Base-by-base conservation (phyloP, 192 early-diverging fungal genomes). In the Gaertneriomyces sp. region DNA sequence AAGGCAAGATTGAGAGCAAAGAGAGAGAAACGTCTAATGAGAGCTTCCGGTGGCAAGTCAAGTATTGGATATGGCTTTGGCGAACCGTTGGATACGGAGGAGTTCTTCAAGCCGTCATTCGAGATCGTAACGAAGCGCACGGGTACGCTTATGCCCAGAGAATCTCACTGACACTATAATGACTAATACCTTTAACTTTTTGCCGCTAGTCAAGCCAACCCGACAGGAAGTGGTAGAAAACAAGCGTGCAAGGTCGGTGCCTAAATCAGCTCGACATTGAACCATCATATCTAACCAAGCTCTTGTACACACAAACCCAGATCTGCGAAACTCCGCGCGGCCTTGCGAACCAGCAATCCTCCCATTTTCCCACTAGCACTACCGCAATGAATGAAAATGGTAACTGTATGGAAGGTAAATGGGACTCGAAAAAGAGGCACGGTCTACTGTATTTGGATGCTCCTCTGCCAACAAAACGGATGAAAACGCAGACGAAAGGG, bases 211-310 rank as follows among this genome's bases (percentile, higher is more conserved):
- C 45, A 72, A 61, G 44, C 78, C 87, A 5, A 65, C 68, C 1
- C 43, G 45, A 20, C 68, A 79, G 14, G 89, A 89, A 76, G 50
- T 84, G 0, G 69, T 64, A 38, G 52, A 11, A 6, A 91, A 91
- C 58, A 68, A 81, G n/a, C 68, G 86, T 41, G 75, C 86, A 57
- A 66, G 87, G 60, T 86, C 77, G 0, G 81, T 79, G 78, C 45
- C 17, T 8, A 14, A 14, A n/a, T 14, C 20, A 10, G n/a, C n/a
- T n/a, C n/a, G n/a, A n/a, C n/a, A n/a, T n/a, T n/a, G n/a, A n/a
- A 45, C 40, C 1, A 25, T 25, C n/a, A n/a, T 60, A 14, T n/a
- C 1, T 12, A 11, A 11, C 1, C 12, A 41, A 14, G 5, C 12
- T 10, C 40, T 41, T 45, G n/a, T 11, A 46, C 1, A 60, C 16